A percentile compares a stretch with the other conserved stretches of the same genome.
Conservation (phyloP, 2,329 filamentous ascomycete genomes). For the Fusarium algeriense region DNA sequence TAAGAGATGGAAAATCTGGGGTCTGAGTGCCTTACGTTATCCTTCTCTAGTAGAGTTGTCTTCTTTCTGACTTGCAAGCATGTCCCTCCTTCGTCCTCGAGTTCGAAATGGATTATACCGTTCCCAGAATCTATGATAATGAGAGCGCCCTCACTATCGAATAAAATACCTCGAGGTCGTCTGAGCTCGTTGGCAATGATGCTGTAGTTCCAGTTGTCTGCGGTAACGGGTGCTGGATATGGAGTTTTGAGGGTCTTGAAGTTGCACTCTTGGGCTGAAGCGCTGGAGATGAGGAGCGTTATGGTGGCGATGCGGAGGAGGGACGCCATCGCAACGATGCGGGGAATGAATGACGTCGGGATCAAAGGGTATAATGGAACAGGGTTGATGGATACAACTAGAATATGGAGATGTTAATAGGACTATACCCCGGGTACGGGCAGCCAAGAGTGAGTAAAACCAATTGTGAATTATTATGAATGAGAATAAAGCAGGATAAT, state of each 20-base stretch:
- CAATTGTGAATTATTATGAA: neutral
- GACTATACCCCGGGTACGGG: neutral
- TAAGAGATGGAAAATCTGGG: rapidly evolving
- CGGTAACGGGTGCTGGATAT: constrained; percentile 55
- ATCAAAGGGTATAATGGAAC: no score
- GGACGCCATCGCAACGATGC: constrained; percentile 24
- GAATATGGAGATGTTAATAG: neutral
- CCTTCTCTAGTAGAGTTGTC: constrained; percentile 54
- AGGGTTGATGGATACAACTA: neutral
- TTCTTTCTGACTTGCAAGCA: constrained; percentile 56
- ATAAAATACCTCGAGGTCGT: constrained; percentile 59
- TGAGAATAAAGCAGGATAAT: neutral
- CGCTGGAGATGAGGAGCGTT: constrained; percentile 13
- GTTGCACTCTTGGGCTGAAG: constrained; percentile 27
- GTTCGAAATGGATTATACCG: constrained; percentile 57
- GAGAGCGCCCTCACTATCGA: constrained; percentile 60
- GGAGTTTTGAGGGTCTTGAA: constrained; percentile 50
- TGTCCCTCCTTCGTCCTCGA: constrained; percentile 58
- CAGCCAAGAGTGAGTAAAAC: neutral
- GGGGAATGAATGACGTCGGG: constrained; percentile 24
- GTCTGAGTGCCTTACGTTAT: constrained; percentile 48
- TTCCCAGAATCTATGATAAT: constrained; percentile 59
- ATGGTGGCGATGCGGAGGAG: constrained; percentile 29
- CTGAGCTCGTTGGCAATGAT: constrained; percentile 58
- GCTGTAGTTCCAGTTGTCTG: constrained; percentile 59